Evolutionary conservation across 116 monocot species (phyloP).

Genomic region (Cymodocea nodosa): DNA sequence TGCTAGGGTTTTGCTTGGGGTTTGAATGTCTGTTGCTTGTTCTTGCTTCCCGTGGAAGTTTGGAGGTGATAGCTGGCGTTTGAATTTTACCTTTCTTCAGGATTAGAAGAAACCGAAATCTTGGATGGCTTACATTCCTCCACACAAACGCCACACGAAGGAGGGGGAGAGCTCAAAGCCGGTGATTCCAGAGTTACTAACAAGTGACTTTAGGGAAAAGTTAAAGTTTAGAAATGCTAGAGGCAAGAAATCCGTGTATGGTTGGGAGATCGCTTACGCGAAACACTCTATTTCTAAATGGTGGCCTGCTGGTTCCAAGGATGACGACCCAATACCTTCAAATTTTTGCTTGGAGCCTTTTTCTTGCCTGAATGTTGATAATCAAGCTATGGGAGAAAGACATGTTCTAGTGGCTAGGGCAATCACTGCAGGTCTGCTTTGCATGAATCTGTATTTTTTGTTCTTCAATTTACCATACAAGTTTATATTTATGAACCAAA

Average conservation of each 20-base stretch:
- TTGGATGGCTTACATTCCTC: slow-evolving; percentile 29
- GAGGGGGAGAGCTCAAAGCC: slow-evolving; percentile 8
- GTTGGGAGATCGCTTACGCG: slow-evolving; percentile 18
- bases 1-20: too few species aligned
- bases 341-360: slow-evolving; percentile 28
- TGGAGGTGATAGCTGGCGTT: too few species aligned
- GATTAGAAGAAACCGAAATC: neutral
- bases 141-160: slow-evolving; percentile 40
- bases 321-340: slow-evolving; percentile 9
- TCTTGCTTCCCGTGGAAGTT: too few species aligned
- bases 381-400: slow-evolving; percentile 26
- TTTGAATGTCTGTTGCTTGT: too few species aligned
- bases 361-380: slow-evolving; percentile 20
- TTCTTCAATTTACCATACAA: neutral
- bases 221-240: slow-evolving; percentile 5
- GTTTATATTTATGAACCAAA: neutral
- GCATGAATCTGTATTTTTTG: neutral
- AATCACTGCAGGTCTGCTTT: neutral
- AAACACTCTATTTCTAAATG: slow-evolving; percentile 24
- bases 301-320: slow-evolving; percentile 11
- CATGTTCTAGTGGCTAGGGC: slow-evolving; percentile 18
- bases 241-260: neutral
- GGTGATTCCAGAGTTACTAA: slow-evolving; percentile 6
- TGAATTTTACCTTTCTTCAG: too few species aligned
- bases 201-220: slow-evolving; percentile 11